A percentile compares a stretch with the other conserved stretches of the same genome.
Conservation (phyloP, 192 early-diverging fungal species). For the Coemansia sp. region DNA sequence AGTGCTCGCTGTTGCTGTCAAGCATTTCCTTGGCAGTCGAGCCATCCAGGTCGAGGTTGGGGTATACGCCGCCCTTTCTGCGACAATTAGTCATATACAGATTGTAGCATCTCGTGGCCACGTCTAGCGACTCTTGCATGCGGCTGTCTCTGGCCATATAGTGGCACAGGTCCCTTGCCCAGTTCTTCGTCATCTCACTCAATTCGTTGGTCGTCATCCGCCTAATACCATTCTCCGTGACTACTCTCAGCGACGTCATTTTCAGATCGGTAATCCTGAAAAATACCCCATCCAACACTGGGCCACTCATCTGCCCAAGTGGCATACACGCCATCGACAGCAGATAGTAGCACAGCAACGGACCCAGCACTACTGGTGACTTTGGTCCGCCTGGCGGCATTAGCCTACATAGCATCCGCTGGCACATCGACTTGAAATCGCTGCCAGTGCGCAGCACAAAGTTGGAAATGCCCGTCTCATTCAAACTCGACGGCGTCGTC, state of each 20-base stretch:
- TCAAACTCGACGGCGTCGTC: neutral
- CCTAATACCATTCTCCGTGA: conserved; percentile 5
- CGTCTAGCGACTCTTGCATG: conserved; percentile 5
- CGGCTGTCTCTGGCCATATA: neutral
- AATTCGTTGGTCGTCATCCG: neutral
- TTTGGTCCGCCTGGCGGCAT: neutral
- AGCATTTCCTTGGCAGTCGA: conserved; percentile 18
- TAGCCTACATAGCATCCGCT: conserved; percentile 15
- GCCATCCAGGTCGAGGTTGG: neutral
- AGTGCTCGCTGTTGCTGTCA: neutral
- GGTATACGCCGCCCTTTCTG: neutral
- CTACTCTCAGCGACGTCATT: neutral
- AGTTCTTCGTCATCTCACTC: neutral
- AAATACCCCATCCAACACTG: conserved; percentile 10
- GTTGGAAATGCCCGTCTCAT: neutral
- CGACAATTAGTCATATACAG: conserved; percentile 10
- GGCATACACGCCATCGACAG: conserved; percentile 9
- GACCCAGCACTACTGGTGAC: conserved; percentile 9
- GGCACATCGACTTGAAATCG: neutral
- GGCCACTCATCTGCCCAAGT: neutral
- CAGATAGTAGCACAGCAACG: conserved; percentile 23
- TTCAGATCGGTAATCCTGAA: neutral
- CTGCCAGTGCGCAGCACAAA: conserved; percentile 16
- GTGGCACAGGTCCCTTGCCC: conserved; percentile 10
- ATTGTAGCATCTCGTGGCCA: conserved; percentile 9